Percentiles rank a stretch among this genome's conserved stretches.
Evolutionary conservation across 2,329 filamentous ascomycete genomes (phyloP).

Genomic region (Achaetomium macrosporum): DNA sequence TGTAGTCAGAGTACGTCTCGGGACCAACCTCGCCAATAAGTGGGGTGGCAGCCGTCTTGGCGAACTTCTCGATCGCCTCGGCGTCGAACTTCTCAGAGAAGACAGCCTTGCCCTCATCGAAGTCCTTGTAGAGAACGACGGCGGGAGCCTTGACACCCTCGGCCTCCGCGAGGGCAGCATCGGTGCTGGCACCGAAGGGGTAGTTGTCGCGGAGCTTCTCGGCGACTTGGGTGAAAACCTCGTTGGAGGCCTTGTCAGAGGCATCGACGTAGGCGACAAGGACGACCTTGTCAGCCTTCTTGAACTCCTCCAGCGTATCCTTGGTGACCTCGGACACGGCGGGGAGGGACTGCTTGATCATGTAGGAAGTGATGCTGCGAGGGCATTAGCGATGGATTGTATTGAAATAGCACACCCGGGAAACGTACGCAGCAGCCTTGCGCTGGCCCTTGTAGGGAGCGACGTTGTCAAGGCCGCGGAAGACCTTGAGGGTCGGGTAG

Average conservation of each 20-base stretch:
- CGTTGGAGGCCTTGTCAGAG: slow-evolving; percentile 77
- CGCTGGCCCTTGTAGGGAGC: slow-evolving; percentile 81
- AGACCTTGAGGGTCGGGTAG: slow-evolving; percentile 98
- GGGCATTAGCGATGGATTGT: neutral
- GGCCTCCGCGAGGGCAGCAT: slow-evolving; percentile 76
- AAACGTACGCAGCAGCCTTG: slow-evolving; percentile 68
- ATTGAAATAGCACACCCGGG: neutral
- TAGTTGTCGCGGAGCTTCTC: slow-evolving; percentile 80
- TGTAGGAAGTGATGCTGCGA: slow-evolving; percentile 67
- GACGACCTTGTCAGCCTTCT: slow-evolving; percentile 95
- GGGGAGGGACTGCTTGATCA: slow-evolving; percentile 96
- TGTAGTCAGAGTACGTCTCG: slow-evolving; percentile 94
- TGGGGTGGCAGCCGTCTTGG: slow-evolving; percentile 78
- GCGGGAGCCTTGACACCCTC: slow-evolving; percentile 84
- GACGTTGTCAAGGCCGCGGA: slow-evolving; percentile 81
- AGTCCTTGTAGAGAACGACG: slow-evolving; percentile 93
- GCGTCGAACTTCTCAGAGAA: slow-evolving; percentile 77
- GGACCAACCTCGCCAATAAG: slow-evolving; percentile 94
- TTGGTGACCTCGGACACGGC: slow-evolving; percentile 78
- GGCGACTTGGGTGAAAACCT: slow-evolving; percentile 70
- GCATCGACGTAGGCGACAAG: slow-evolving; percentile 80
- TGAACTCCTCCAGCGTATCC: slow-evolving; percentile 89
- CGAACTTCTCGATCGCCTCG: slow-evolving; percentile 74
- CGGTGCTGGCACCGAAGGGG: slow-evolving; percentile 84
- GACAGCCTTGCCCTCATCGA: slow-evolving; percentile 89